phyloP scores from a whole-genome alignment of 768 basidiomycete genomes.

The Leccinum ochraceum region DNA sequence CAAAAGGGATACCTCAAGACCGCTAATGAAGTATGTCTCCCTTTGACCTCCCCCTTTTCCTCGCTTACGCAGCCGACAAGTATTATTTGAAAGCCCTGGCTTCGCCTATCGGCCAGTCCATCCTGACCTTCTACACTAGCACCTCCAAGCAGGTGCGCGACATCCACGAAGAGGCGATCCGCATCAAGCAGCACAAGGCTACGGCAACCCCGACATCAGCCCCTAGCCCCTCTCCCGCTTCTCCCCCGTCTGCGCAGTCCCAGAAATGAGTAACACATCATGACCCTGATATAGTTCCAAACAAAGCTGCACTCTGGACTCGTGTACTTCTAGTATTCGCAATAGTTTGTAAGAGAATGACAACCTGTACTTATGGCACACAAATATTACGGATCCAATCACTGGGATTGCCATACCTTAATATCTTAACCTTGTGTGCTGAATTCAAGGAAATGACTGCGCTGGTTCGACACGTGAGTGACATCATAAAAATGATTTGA shows the following conservation, averaged over 20 bases:
- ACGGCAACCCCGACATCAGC: constrained; percentile 15
- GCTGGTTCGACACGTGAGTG: no score
- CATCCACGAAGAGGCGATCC: constrained; percentile 90
- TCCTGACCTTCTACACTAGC: constrained; percentile 79
- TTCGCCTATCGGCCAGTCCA: constrained; percentile 78
- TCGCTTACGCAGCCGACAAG: constrained; percentile 37
- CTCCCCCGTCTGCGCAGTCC: constrained; percentile 12
- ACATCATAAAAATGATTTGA: no score
- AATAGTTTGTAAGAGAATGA: constrained; percentile 2
- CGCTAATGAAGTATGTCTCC: constrained; percentile 60
- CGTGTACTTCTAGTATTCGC: constrained; percentile 13
- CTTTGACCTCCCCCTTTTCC: neutral
- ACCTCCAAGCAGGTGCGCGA: constrained; percentile 88
- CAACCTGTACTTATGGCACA: neutral
- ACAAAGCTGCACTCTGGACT: neutral
- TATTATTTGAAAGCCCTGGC: constrained; percentile 77
- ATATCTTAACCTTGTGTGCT: no score
- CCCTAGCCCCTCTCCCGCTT: constrained; percentile 7
- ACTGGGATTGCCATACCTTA: no score
- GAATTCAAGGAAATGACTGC: no score
- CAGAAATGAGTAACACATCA: constrained; percentile 8
- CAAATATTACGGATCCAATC: no score
- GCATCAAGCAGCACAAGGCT: constrained; percentile 70
- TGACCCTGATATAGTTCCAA: neutral
- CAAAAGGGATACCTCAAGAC: constrained; percentile 73